These are phyloP conservation scores for Metschnikowia dekortorum DNA, from an alignment of 805 yeast species.

Conservation along the genomic window DNA sequence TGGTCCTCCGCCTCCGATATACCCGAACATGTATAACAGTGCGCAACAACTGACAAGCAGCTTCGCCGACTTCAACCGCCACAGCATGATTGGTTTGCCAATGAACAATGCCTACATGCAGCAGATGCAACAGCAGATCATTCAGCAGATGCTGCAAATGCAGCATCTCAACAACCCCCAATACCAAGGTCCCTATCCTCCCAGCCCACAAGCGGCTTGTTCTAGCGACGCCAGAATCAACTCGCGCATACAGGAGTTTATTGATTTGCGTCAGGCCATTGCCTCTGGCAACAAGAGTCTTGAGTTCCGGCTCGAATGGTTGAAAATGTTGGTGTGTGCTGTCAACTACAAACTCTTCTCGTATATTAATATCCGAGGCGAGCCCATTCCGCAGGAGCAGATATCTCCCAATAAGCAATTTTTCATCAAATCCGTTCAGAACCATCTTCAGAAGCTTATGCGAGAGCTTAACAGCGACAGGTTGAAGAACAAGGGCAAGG, in stretches of 20 bases:
- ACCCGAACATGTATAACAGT: constrained; percentile 2
- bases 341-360: constrained; percentile 35
- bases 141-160: constrained; percentile 20
- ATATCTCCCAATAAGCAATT: constrained; percentile 28
- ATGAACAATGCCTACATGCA: constrained; percentile 43
- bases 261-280: constrained; percentile 30
- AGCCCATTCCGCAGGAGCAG: constrained; percentile 27
- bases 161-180: constrained; percentile 6
- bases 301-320: constrained; percentile 41
- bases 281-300: constrained; percentile 40
- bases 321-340: constrained; percentile 38
- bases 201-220: not conserved
- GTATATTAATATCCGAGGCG: constrained; percentile 42
- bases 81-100: constrained; percentile 11
- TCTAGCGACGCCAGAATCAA: constrained; percentile 24
- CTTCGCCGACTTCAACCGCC: constrained; percentile 4
- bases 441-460: constrained; percentile 34
- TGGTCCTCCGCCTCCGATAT: constrained; percentile 18
- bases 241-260: constrained; percentile 32
- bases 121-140: constrained; percentile 47
- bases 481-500: constrained; percentile 9
- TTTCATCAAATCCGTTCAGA: constrained; percentile 36
- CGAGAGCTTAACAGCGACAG: constrained; percentile 24
- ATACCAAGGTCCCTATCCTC: not conserved
- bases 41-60: not conserved